These are phyloP conservation scores for Backusella luteola DNA, from an alignment of 192 early-diverging fungal genomes.

Conservation along the genomic window DNA sequence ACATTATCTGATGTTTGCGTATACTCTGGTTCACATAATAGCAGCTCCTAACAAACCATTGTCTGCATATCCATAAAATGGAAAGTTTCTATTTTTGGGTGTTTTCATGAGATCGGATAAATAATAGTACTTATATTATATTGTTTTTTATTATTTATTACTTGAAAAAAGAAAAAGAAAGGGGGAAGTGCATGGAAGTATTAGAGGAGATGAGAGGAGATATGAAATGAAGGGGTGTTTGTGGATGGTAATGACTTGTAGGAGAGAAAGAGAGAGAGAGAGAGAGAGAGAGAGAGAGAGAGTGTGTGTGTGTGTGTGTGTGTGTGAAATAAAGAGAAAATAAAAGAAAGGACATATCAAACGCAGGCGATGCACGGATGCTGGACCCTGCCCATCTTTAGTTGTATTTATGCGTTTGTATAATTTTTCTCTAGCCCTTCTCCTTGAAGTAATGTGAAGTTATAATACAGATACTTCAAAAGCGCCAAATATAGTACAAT, in stretches of 20 bases:
- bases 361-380: not conserved
- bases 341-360: not conserved
- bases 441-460: not conserved
- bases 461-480: not conserved
- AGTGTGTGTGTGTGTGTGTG: too few species aligned
- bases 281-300: not conserved
- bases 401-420: not conserved
- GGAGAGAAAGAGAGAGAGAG: not conserved
- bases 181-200: not conserved
- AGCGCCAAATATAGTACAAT: not conserved
- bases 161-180: not conserved
- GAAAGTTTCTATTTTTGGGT: constrained; percentile 9
- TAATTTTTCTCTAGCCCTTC: not conserved
- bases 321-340: too few species aligned
- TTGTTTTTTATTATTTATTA: constrained; percentile 4
- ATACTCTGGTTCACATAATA: constrained; percentile 27
- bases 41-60: not conserved
- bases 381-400: not conserved
- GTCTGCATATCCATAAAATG: constrained; percentile 3
- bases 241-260: not conserved
- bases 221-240: not conserved
- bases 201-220: not conserved
- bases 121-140: not conserved
- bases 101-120: constrained; percentile 1
- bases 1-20: constrained; percentile 23